Conservation (phyloP, 192 early-diverging fungal genomes). For the Coemansia sp. region DNA sequence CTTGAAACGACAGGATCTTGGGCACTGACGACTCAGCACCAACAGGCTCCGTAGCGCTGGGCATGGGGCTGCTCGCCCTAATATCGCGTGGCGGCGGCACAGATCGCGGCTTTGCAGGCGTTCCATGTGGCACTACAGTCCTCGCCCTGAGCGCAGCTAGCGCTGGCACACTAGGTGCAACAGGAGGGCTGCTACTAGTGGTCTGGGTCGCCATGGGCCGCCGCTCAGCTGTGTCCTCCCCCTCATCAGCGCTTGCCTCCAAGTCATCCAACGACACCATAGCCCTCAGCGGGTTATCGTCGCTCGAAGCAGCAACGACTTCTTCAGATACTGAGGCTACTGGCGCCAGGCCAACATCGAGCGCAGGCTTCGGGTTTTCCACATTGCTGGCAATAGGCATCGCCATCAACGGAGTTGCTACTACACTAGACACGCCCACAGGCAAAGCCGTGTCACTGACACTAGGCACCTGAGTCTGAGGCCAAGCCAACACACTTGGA, state of each 20-base stretch:
- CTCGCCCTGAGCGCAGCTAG: background rate
- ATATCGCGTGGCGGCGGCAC: background rate
- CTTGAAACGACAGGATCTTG: slow-evolving; percentile 32
- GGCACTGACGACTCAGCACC: slow-evolving; percentile 11
- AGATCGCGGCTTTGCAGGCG: background rate
- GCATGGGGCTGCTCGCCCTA: background rate
- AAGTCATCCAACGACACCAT: background rate
- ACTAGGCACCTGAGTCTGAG: background rate
- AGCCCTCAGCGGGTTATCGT: background rate
- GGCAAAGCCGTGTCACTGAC: background rate
- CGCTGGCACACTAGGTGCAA: background rate
- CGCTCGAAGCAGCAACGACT: background rate
- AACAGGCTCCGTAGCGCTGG: background rate
- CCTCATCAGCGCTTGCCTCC: background rate
- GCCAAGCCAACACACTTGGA: background rate
- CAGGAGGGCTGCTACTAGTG: background rate
- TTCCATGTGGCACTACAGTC: background rate
- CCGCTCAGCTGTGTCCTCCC: background rate
- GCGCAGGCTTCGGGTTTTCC: background rate
- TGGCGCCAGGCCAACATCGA: background rate
- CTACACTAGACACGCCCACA: background rate
- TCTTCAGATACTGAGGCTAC: background rate
- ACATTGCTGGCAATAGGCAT: background rate
- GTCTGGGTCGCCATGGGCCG: background rate
- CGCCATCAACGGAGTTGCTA: background rate